Percentiles rank a stretch among this genome's conserved stretches.
phyloP scores from a whole-genome alignment of 2,329 filamentous ascomycete species.

The Cadophora luteo-olivacea region DNA sequence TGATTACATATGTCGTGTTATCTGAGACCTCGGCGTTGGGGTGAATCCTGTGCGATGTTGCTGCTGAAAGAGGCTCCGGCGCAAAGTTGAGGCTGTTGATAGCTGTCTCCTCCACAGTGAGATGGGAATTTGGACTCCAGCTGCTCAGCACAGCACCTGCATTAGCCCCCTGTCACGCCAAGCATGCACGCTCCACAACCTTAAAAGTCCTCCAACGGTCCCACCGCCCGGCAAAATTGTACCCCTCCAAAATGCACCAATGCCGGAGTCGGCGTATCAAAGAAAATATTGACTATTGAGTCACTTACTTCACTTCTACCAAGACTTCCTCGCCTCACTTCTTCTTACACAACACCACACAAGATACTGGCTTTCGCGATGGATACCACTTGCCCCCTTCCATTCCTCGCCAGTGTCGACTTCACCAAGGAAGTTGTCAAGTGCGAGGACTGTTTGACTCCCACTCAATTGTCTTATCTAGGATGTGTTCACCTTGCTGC shows the following conservation, averaged over 20 bases:
- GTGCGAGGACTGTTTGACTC: constrained; percentile 60
- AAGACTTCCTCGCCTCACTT: constrained; percentile 22
- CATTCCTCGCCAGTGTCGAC: constrained; percentile 65
- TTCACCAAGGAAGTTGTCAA: constrained; percentile 55
- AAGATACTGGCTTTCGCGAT: constrained; percentile 48
- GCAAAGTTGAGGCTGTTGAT: constrained; percentile 20
- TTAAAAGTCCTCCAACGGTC: constrained; percentile 28
- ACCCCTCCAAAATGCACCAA: constrained; percentile 34
- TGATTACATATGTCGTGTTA: neutral
- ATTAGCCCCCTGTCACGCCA: constrained; percentile 11
- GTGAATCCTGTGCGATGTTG: neutral
- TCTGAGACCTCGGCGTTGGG: neutral
- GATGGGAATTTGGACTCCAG: neutral
- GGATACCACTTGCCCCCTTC: constrained; percentile 69
- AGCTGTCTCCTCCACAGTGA: neutral
- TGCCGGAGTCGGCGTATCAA: constrained; percentile 27
- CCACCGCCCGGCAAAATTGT: constrained; percentile 18
- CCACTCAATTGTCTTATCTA: constrained; percentile 63
- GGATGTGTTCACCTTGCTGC: constrained; percentile 65
- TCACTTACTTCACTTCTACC: neutral
- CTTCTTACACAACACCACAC: constrained; percentile 20
- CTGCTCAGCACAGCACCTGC: neutral
- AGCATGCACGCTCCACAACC: constrained; percentile 28
- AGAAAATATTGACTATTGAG: constrained; percentile 26
- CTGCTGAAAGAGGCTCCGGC: constrained; percentile 19